Conservation (phyloP, 2,329 filamentous ascomycete genomes). For the Microsporum audouinii region DNA sequence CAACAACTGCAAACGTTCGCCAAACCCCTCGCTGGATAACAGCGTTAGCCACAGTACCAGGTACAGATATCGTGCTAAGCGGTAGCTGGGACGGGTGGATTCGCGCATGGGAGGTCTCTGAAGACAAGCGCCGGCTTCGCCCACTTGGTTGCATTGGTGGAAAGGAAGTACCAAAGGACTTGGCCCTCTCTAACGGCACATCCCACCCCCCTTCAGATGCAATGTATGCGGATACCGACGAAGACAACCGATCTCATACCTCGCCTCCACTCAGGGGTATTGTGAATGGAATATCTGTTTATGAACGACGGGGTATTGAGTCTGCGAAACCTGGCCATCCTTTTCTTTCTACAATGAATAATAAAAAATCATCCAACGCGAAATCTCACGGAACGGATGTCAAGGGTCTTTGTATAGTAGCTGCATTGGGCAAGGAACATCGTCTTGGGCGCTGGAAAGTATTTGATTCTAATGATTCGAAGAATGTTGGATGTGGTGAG, state of each 20-base stretch:
- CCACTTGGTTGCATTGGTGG: slow-evolving; percentile 54
- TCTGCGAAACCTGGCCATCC: slow-evolving; percentile 14
- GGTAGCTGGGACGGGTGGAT: slow-evolving; percentile 92
- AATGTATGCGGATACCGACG: slow-evolving; percentile 3
- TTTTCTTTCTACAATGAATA: slow-evolving; percentile 8
- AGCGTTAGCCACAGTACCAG: slow-evolving; percentile 72
- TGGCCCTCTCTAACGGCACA: not conserved
- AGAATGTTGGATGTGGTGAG: slow-evolving; percentile 24
- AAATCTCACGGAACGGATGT: slow-evolving; percentile 19
- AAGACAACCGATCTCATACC: slow-evolving; percentile 16
- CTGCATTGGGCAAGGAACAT: slow-evolving; percentile 78
- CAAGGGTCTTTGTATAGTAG: slow-evolving; percentile 65
- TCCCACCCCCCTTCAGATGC: not conserved
- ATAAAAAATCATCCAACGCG: slow-evolving; percentile 14
- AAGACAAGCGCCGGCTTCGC: slow-evolving; percentile 71
- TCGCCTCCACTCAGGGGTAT: slow-evolving; percentile 54
- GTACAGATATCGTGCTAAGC: slow-evolving; percentile 77
- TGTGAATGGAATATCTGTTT: slow-evolving; percentile 77
- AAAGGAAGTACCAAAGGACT: slow-evolving; percentile 16
- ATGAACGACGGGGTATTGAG: slow-evolving; percentile 55
- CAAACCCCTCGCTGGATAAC: slow-evolving; percentile 77
- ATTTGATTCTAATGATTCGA: slow-evolving; percentile 25
- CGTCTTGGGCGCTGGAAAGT: slow-evolving; percentile 70
- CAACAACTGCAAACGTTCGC: slow-evolving; percentile 37
- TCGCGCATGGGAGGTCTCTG: slow-evolving; percentile 70